A percentile compares a stretch with the other conserved stretches of the same genome.
Evolutionary conservation across 176 grass and related monocot genomes (phyloP).

Genomic region (Cocos nucifera): DNA sequence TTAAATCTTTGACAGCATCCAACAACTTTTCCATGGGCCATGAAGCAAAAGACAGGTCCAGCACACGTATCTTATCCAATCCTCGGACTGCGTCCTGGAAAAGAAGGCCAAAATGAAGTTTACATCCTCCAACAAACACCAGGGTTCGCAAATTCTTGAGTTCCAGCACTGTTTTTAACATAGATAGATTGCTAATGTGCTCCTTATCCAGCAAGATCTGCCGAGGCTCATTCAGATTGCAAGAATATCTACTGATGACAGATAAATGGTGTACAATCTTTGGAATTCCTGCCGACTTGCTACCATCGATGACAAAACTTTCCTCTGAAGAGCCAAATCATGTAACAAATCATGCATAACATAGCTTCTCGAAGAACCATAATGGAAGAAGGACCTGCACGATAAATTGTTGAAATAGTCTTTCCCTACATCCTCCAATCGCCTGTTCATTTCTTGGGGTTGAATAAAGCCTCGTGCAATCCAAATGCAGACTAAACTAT

Average conservation of each 20-base stretch:
- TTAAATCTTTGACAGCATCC: conserved; percentile 7
- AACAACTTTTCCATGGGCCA: too few relatives aligned
- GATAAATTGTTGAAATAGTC: conserved; percentile 13
- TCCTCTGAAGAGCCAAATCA: conserved; percentile 32
- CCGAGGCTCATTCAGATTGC: not conserved
- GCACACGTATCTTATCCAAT: too few relatives aligned
- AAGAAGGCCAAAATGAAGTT: too few relatives aligned
- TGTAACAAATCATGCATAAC: conserved; percentile 26
- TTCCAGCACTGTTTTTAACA: too few relatives aligned
- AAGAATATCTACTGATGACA: conserved; percentile 1
- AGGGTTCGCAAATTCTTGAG: too few relatives aligned
- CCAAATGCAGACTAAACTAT: conserved; percentile 19
- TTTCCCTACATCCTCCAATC: conserved; percentile 16
- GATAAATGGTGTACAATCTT: conserved; percentile 1
- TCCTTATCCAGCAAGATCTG: too few relatives aligned
- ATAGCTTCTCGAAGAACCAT: not conserved
- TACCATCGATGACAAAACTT: conserved; percentile 8
- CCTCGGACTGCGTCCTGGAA: too few relatives aligned
- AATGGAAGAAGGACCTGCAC: conserved; percentile 9
- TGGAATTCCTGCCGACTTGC: not conserved
- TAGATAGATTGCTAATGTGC: too few relatives aligned
- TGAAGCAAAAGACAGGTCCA: too few relatives aligned
- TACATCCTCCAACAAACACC: too few relatives aligned
- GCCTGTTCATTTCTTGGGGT: not conserved
- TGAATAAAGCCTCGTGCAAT: conserved; percentile 17